These are phyloP conservation scores for Psilocybe subaeruginosa DNA, from an alignment of 768 basidiomycete species.

Conservation along the genomic window DNA sequence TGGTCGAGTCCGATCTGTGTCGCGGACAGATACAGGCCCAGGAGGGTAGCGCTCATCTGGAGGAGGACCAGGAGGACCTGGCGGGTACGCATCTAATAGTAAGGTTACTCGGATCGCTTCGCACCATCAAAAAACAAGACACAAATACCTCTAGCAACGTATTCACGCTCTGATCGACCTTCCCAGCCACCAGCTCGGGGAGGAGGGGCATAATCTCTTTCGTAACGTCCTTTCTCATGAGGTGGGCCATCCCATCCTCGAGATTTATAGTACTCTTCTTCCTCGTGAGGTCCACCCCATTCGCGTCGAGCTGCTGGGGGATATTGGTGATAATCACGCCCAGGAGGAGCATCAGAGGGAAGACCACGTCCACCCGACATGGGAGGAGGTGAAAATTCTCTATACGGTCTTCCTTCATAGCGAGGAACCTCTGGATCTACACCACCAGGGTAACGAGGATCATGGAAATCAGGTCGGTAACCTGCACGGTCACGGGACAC, in stretches of 20 bases:
- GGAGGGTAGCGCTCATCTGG: slow-evolving; percentile 23
- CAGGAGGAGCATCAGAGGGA: slow-evolving; percentile 15
- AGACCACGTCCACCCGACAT: slow-evolving; percentile 15
- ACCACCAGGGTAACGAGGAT: slow-evolving; percentile 38
- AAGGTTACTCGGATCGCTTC: background rate
- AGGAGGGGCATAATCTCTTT: slow-evolving; percentile 34
- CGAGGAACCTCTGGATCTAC: slow-evolving; percentile 39
- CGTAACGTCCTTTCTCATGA: slow-evolving; percentile 39
- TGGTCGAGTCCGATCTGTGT: slow-evolving; percentile 25
- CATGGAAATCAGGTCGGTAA: slow-evolving; percentile 45
- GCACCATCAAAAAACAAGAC: background rate
- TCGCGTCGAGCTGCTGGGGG: slow-evolving; percentile 18
- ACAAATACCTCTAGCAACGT: slow-evolving; percentile 22
- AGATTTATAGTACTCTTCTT: slow-evolving; percentile 40
- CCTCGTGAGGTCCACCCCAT: slow-evolving; percentile 32
- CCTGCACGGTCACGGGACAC: slow-evolving; percentile 34
- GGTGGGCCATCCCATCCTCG: slow-evolving; percentile 39
- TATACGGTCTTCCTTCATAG: slow-evolving; percentile 33
- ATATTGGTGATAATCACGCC: slow-evolving; percentile 20
- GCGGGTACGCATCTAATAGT: slow-evolving; percentile 19
- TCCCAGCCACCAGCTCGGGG: slow-evolving; percentile 40
- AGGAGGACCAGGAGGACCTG: slow-evolving; percentile 13
- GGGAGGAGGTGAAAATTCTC: slow-evolving; percentile 14
- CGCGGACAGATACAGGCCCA: slow-evolving; percentile 23
- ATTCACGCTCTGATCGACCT: slow-evolving; percentile 42